phyloP scores from a whole-genome alignment of 495 filamentous ascomycete species.

The Hyphodiscus hymeniophilus region DNA sequence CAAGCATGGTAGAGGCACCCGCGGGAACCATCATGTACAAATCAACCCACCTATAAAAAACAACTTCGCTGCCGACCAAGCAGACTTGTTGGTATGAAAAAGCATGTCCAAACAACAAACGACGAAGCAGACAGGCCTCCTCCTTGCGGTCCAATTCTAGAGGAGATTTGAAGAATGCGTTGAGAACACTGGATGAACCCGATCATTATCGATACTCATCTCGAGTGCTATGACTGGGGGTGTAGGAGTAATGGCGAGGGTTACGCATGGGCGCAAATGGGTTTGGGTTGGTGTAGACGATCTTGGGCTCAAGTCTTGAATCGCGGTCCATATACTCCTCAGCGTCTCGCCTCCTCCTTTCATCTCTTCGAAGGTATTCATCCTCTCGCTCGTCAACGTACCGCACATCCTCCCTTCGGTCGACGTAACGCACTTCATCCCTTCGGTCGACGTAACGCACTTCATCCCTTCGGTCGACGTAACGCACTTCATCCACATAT shows the following conservation, averaged over 20 bases:
- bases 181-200: not conserved
- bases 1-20: not conserved
- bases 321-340: conserved; percentile 18
- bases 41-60: not conserved
- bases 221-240: conserved; percentile 1
- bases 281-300: conserved; percentile 1
- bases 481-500: conserved; percentile 2
- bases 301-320: not conserved
- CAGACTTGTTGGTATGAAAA: not conserved
- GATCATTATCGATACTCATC: conserved; percentile 1
- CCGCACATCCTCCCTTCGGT: not conserved
- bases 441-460: conserved; percentile 4
- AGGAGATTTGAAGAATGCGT: not conserved
- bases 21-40: not conserved
- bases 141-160: conserved; percentile 7
- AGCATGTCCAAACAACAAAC: not conserved
- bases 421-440: not conserved
- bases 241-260: no score
- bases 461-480: conserved; percentile 5
- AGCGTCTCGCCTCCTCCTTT: conserved; percentile 5
- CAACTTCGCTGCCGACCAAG: not conserved
- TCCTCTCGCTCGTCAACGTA: not conserved
- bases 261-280: conserved; percentile 14
- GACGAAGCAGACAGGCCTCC: not conserved
- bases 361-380: not conserved